Percentiles rank a stretch among this genome's conserved stretches.
Evolutionary conservation across 164 flowering plant species (phyloP).

Genomic region (Houttuynia cordata): DNA sequence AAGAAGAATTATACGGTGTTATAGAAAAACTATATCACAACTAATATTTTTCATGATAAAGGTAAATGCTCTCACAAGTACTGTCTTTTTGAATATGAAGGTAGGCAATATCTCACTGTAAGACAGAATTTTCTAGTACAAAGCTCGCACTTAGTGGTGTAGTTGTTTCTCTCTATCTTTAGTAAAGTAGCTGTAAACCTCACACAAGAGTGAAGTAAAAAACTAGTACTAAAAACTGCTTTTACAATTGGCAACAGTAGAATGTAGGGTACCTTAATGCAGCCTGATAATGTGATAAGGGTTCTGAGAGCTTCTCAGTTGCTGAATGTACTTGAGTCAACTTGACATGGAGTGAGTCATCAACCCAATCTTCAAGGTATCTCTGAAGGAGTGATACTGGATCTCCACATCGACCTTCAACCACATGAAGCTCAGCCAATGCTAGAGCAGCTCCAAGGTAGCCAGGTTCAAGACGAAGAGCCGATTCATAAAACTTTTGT

Average conservation of each 20-base stretch:
- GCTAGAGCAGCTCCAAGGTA: conserved; percentile 95
- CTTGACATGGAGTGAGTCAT: conserved; percentile 89
- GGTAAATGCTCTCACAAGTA: no score
- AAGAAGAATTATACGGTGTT: background rate
- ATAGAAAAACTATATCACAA: background rate
- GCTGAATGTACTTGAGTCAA: conserved; percentile 90
- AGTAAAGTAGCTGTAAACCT: no score
- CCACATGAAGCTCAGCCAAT: conserved; percentile 87
- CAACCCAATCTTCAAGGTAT: conserved; percentile 89
- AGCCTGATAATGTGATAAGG: conserved; percentile 84
- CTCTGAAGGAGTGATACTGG: conserved; percentile 78
- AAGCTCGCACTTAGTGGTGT: no score
- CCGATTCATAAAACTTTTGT: conserved; percentile 88
- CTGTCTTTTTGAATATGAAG: no score
- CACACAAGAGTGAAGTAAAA: no score
- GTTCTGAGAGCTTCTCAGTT: conserved; percentile 78
- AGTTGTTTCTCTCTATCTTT: no score
- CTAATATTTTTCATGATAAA: no score
- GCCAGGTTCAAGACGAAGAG: conserved; percentile 90
- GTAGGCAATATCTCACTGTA: no score
- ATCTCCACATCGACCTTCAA: conserved; percentile 79
- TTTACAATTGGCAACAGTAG: no score
- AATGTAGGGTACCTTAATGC: conserved; percentile 52
- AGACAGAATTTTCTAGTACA: no score
- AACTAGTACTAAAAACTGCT: no score